Base-by-base conservation (phyloP, 2,329 filamentous ascomycete species). In the Fusarium staphyleae region DNA sequence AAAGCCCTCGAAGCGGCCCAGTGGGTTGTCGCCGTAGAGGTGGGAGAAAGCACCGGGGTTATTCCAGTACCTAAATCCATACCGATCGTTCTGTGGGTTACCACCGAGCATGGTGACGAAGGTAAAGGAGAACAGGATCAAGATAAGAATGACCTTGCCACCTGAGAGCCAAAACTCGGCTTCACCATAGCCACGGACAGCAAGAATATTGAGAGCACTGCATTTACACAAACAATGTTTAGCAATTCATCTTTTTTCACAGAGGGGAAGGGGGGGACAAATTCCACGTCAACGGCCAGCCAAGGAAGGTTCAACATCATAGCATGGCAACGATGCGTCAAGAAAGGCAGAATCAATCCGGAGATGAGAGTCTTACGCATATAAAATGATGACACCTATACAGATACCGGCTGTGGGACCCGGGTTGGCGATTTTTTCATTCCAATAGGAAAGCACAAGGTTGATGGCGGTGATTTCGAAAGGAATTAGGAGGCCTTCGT, bases 51-150 rank as follows among this genome's bases (percentile, higher is more conserved):
- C 58, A 24, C 70, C 72, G 1, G 74, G 69, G 29, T 68, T 62
- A 4, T 77, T 79, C 87, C 87, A 89, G 67, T 87, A 85, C 14
- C 87, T 79, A 69, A 91, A 91, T 15, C 88, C 88, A 66, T 86
- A 90, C 2, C 84, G 78, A 63, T 89, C 87, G 40, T 83, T 76
- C 5, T 85, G 69, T 0, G 90, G 90, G 62, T 93, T 93, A 24
- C 88, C 90, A 29, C 89, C 90, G 7, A 91, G 77, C 87, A 92
- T 91, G 41, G 85, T 87, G 63, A 93, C 80, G 67, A 93, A 89
- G n/a, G 90, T 92, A 73, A 88, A 92, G 66, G 79, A 74, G 70
- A 91, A 87, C 46, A 90, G 77, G 11, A 86, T 84, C 54, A 87
- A 76, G 62, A 88, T 88, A 39, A 90, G 77, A 16, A 89, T 70